These are phyloP conservation scores for Sclerotinia nivalis DNA, from an alignment of 2,329 filamentous ascomycete species.

Conservation along the genomic window DNA sequence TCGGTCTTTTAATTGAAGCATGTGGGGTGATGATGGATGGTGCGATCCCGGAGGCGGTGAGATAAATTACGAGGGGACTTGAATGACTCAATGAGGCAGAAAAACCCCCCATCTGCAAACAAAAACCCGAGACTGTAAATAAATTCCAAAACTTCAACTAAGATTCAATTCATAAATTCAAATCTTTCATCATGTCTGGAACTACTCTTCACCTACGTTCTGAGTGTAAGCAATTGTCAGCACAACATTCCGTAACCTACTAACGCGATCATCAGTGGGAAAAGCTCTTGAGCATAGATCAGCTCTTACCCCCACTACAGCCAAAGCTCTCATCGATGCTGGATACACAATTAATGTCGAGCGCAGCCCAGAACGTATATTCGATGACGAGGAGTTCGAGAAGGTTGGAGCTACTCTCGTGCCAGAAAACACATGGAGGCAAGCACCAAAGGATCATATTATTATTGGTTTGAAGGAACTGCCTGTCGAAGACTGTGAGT, in stretches of 20 bases:
- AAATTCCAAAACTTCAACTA: background rate
- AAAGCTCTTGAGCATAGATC: constrained; percentile 47
- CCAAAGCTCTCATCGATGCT: constrained; percentile 64
- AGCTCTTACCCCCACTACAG: constrained; percentile 45
- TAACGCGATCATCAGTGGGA: constrained; percentile 40
- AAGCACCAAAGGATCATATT: constrained; percentile 67
- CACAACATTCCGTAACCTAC: constrained; percentile 32
- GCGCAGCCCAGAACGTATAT: constrained; percentile 66
- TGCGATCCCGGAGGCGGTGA: constrained; percentile 19
- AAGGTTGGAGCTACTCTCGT: constrained; percentile 65
- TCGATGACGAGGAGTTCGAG: constrained; percentile 61
- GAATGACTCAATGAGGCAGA: constrained; percentile 19
- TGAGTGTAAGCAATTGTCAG: constrained; percentile 42
- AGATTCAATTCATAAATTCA: constrained; percentile 25
- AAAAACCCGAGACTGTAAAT: constrained; percentile 7
- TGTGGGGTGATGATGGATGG: background rate
- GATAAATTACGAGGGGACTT: background rate
- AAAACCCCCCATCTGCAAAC: constrained; percentile 11
- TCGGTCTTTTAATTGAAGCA: background rate
- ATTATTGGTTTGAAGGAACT: constrained; percentile 79
- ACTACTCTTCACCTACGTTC: constrained; percentile 44
- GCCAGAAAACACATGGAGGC: constrained; percentile 64
- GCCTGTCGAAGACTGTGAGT: constrained; percentile 64
- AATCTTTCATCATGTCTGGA: constrained; percentile 38
- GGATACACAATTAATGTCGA: constrained; percentile 71